Conservation (phyloP, 2,329 filamentous ascomycete species). For the Clarireedia sp. region DNA sequence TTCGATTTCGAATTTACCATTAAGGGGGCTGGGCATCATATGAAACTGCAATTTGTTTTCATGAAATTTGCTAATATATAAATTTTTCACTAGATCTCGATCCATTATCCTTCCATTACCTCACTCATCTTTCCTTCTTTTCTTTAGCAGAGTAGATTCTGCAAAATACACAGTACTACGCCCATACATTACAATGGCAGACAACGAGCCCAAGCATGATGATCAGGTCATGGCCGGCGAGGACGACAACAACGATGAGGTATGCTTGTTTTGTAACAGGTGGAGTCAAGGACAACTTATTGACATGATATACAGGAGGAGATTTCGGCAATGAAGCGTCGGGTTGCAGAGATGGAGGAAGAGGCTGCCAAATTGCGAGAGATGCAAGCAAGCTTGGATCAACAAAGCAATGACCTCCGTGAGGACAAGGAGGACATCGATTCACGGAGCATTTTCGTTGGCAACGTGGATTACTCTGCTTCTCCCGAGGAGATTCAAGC, state of each 20-base stretch:
- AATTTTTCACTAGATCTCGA: background rate
- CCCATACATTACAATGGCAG: constrained; percentile 22
- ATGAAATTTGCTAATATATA: background rate
- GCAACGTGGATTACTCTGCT: constrained; percentile 96
- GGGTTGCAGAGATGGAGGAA: constrained; percentile 85
- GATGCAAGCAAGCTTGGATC: constrained; percentile 80
- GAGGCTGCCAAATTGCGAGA: constrained; percentile 79
- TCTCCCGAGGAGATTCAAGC: constrained; percentile 97
- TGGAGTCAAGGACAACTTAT: background rate
- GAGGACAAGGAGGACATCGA: constrained; percentile 97
- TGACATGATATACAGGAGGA: constrained; percentile 48
- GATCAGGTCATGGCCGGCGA: constrained; percentile 24
- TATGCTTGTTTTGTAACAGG: constrained; percentile 10
- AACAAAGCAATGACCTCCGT: constrained; percentile 71
- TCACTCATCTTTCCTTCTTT: background rate
- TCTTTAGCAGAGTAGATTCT: background rate
- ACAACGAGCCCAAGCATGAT: constrained; percentile 22
- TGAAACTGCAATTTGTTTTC: background rate
- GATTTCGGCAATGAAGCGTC: constrained; percentile 78
- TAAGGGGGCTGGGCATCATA: background rate
- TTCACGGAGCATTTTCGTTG: constrained; percentile 91
- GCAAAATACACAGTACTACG: background rate
- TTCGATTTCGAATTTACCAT: background rate
- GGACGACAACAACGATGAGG: constrained; percentile 29
- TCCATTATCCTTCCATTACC: background rate